These are phyloP conservation scores for Ceratocystis eucalypticola DNA, from an alignment of 2,329 filamentous ascomycete genomes.

Conservation along the genomic window DNA sequence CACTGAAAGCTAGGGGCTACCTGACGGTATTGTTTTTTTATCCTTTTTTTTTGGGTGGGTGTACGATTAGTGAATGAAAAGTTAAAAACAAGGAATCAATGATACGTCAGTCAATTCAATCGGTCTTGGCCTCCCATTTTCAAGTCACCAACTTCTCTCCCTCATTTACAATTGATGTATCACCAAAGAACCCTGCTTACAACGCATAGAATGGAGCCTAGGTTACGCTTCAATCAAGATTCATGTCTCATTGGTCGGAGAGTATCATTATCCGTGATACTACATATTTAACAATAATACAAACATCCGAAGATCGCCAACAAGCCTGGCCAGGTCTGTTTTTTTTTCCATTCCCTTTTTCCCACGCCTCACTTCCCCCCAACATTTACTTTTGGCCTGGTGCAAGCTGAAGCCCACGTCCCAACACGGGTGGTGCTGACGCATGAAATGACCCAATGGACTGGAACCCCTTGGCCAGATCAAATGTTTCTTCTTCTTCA, in stretches of 20 bases:
- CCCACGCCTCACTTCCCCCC: neutral
- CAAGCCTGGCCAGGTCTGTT: neutral
- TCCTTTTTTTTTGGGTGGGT: neutral
- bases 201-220: too few relatives aligned
- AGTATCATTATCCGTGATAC: too few relatives aligned
- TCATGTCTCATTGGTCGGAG: too few relatives aligned
- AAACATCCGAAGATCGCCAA: too few relatives aligned
- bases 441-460: slow-evolving; percentile 52
- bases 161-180: neutral
- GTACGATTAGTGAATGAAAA: slow-evolving; percentile 9
- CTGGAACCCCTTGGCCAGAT: slow-evolving; percentile 51
- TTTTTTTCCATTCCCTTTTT: neutral
- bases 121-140: neutral
- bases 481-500: slow-evolving; percentile 43
- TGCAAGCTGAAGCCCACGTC: slow-evolving; percentile 28
- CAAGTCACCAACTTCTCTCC: neutral
- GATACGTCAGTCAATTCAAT: neutral
- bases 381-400: neutral
- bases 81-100: slow-evolving; percentile 3
- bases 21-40: neutral
- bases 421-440: slow-evolving; percentile 27
- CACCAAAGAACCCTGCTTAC: too few relatives aligned
- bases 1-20: neutral
- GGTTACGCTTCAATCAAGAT: too few relatives aligned
- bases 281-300: too few relatives aligned